phyloP scores from a whole-genome alignment of 1,284 basidiomycete genomes.

The Tetrapyrgos nigripes region DNA sequence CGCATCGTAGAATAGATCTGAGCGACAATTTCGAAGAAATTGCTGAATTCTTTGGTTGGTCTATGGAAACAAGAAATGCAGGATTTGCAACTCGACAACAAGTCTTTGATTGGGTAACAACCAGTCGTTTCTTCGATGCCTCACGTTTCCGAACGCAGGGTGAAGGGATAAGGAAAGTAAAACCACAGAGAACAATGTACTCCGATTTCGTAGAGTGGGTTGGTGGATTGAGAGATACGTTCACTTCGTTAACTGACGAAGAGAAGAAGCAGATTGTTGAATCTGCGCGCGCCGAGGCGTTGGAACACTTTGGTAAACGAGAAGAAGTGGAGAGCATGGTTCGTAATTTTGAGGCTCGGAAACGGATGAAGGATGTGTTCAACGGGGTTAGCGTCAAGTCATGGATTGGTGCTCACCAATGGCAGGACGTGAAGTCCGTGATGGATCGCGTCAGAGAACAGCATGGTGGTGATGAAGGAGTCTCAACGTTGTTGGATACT shows the following conservation, averaged over 20 bases:
- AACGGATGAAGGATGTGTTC: conserved; percentile 51
- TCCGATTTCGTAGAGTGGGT: conserved; percentile 60
- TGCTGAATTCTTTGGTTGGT: conserved; percentile 60
- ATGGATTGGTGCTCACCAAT: conserved; percentile 56
- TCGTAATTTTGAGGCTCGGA: conserved; percentile 35
- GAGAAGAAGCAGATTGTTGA: conserved; percentile 25
- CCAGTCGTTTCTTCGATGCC: conserved; percentile 58
- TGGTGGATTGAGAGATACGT: conserved; percentile 20
- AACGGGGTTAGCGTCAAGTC: conserved; percentile 56
- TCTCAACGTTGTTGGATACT: conserved; percentile 37
- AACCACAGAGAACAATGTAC: conserved; percentile 62
- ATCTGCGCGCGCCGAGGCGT: conserved; percentile 46
- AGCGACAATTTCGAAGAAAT: conserved; percentile 53
- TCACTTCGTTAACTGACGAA: conserved; percentile 2
- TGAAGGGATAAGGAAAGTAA: conserved; percentile 47
- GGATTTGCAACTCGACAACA: conserved; percentile 62
- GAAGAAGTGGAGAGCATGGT: conserved; percentile 50
- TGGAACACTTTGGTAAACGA: conserved; percentile 60
- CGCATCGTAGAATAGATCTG: conserved; percentile 48
- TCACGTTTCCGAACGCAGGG: conserved; percentile 38
- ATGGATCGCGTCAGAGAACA: conserved; percentile 53
- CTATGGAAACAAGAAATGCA: conserved; percentile 51
- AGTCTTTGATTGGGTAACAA: conserved; percentile 61
- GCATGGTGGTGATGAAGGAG: conserved; percentile 43
- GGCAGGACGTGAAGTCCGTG: conserved; percentile 53